phyloP scores from a whole-genome alignment of 352 stramenopile genomes.

The Phytophthora cryptogea region DNA sequence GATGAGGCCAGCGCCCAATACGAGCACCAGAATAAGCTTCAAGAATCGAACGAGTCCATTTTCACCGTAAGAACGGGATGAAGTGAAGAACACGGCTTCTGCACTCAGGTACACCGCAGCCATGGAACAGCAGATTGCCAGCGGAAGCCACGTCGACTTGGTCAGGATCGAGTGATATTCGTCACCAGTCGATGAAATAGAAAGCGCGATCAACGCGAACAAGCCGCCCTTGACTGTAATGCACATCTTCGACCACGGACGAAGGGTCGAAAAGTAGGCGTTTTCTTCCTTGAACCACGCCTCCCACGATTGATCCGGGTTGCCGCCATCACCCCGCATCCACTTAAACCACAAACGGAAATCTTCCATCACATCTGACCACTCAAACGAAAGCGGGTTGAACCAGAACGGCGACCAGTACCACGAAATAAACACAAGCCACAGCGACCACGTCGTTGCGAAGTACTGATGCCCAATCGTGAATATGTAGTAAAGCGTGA shows the following conservation, averaged over 20 bases:
- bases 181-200: slow-evolving; percentile 80
- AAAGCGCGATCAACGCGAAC: slow-evolving; percentile 86
- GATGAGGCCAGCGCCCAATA: slow-evolving; percentile 76
- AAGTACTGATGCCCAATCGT: slow-evolving; percentile 96
- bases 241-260: slow-evolving; percentile 89
- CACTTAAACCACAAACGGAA: slow-evolving; percentile 91
- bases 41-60: slow-evolving; percentile 69
- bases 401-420: slow-evolving; percentile 98
- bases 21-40: slow-evolving; percentile 77
- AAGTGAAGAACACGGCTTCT: slow-evolving; percentile 62
- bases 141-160: slow-evolving; percentile 57
- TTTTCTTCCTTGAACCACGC: slow-evolving; percentile 97
- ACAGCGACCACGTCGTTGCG: slow-evolving; percentile 97
- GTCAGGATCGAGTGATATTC: slow-evolving; percentile 72
- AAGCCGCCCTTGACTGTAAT: slow-evolving; percentile 91
- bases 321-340: slow-evolving; percentile 93
- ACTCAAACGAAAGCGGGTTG: slow-evolving; percentile 97
- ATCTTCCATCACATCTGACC: slow-evolving; percentile 93
- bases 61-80: slow-evolving; percentile 54
- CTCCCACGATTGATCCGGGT: slow-evolving; percentile 94
- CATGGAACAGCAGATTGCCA: slow-evolving; percentile 56
- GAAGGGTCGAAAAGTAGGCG: slow-evolving; percentile 91
- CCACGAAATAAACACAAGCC: slow-evolving; percentile 88
- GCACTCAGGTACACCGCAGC: slow-evolving; percentile 68
- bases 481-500: slow-evolving; percentile 95